phyloP scores from a whole-genome alignment of 2,329 filamentous ascomycete species.

The Stachybotrys chartarum region DNA sequence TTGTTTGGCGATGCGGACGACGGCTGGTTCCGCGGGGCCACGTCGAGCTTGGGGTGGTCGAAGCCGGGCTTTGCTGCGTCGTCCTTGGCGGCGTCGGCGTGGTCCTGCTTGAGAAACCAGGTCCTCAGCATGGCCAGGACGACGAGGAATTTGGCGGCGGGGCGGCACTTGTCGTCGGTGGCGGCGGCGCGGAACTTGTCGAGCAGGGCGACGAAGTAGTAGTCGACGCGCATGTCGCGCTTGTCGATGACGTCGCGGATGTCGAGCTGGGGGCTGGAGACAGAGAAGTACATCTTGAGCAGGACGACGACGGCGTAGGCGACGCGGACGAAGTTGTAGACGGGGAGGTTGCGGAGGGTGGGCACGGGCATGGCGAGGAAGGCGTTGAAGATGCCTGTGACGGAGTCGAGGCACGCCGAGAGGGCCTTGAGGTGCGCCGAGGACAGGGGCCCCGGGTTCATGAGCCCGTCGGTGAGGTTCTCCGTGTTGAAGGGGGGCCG shows the following conservation, averaged over 20 bases:
- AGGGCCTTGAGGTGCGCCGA: conserved; percentile 58
- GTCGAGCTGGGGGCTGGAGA: conserved; percentile 55
- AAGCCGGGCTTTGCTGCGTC: conserved; percentile 2
- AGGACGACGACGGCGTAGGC: conserved; percentile 65
- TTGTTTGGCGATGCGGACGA: conserved; percentile 3
- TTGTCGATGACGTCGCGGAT: conserved; percentile 64
- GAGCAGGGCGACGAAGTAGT: conserved; percentile 64
- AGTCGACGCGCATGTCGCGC: conserved; percentile 56
- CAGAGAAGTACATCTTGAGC: conserved; percentile 67
- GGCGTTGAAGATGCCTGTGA: conserved; percentile 58
- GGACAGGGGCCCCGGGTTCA: conserved; percentile 30
- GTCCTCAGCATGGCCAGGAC: conserved; percentile 63
- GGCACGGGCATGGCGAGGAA: conserved; percentile 55
- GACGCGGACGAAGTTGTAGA: conserved; percentile 64
- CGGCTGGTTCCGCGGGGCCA: conserved; percentile 1
- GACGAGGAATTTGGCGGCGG: conserved; percentile 63
- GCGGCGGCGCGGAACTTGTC: conserved; percentile 60
- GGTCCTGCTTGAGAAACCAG: conserved; percentile 55
- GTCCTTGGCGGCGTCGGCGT: conserved; percentile 11
- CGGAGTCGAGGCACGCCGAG: conserved; percentile 57
- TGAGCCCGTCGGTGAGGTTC: conserved; percentile 33
- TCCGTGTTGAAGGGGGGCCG: conserved; percentile 38
- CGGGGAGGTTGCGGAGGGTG: conserved; percentile 57
- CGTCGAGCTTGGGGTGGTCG: conserved; percentile 1
- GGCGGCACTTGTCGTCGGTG: conserved; percentile 55